Base-by-base conservation (phyloP, 2,329 filamentous ascomycete species). In the Neofusicoccum umdonicola region DNA sequence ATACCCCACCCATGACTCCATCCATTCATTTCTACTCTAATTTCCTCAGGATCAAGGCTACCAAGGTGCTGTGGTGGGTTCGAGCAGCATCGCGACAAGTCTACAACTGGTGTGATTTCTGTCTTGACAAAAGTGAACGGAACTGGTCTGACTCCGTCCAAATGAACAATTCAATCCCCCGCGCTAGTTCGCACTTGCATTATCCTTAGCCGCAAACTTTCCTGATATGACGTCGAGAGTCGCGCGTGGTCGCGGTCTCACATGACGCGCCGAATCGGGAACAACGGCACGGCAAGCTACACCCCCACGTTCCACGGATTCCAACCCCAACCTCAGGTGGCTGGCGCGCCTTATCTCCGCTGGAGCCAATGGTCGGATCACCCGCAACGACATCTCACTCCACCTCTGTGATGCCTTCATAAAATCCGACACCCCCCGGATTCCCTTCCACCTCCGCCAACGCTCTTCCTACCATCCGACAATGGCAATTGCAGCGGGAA, bases 241-340 rank as follows among this genome's bases (percentile, higher is more conserved):
- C 27, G 27, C 27, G 27, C 27, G n/a, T 8, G 50, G n/a, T 35
- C 27, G 56, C 56, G 39, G 3, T 13, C 17, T 47, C 56, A 60
- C 37, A 19, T 60, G 56, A 60, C 22, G 42, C 27, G 13, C 56
- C 11, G 22, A 37, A 45, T 47, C 9, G 27, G 56, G 56, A 19
- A 45, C 47, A 15, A 60, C 56, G 56, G 56, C 56, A 45, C 56
- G 56, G 56, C 27, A 52, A 2, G 8, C 41, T 31, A 41, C 27
- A 60, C 56, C 56, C 56, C 56, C 56, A 60, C 42, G 56, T 60
- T 60, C 8, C 56, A 60, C 56, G 4, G 27, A 31, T 7, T 31
- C 27, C 27, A 17, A 34, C 39, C 22, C 39, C 37, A 58, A 60
- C 56, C 56, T 42, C 56, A 60, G 41, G 27, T 15, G 35, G 15